These are phyloP conservation scores for Perkinsus marinus DNA, from an alignment of 169 alveolate species.

Conservation along the genomic window DNA sequence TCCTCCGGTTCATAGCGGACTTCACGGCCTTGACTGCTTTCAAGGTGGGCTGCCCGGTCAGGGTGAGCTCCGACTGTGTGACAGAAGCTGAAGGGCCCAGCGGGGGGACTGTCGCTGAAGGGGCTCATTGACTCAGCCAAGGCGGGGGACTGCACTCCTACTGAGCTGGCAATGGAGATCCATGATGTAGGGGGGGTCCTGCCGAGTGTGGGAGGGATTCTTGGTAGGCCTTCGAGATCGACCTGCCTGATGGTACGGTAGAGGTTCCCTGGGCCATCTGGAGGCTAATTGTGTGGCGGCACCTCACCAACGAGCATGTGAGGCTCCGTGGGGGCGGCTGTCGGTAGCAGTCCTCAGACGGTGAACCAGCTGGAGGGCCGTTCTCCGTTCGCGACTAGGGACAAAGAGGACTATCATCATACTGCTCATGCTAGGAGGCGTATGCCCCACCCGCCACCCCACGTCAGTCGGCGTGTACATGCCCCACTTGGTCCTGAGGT, in stretches of 20 bases:
- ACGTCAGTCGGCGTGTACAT: neutral
- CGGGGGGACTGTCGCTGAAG: neutral
- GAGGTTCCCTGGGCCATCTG: neutral
- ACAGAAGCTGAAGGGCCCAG: neutral
- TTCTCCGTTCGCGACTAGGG: neutral
- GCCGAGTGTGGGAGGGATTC: neutral
- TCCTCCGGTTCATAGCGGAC: neutral
- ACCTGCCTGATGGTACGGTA: neutral
- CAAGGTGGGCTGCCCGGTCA: neutral
- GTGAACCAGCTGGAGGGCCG: neutral
- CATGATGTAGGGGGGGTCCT: neutral
- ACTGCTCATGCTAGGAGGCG: neutral
- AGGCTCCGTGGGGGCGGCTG: neutral
- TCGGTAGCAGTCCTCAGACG: neutral
- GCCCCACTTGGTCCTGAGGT: neutral
- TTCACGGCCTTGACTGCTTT: neutral
- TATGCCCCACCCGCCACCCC: neutral
- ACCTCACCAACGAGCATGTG: neutral
- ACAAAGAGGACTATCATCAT: neutral
- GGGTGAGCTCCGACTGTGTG: neutral
- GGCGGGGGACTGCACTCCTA: neutral
- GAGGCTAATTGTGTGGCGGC: neutral
- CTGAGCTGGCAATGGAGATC: neutral
- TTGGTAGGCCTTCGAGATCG: neutral
- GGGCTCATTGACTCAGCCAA: neutral